phyloP scores from a whole-genome alignment of 441 rosid species.

The Populus tomentosa region DNA sequence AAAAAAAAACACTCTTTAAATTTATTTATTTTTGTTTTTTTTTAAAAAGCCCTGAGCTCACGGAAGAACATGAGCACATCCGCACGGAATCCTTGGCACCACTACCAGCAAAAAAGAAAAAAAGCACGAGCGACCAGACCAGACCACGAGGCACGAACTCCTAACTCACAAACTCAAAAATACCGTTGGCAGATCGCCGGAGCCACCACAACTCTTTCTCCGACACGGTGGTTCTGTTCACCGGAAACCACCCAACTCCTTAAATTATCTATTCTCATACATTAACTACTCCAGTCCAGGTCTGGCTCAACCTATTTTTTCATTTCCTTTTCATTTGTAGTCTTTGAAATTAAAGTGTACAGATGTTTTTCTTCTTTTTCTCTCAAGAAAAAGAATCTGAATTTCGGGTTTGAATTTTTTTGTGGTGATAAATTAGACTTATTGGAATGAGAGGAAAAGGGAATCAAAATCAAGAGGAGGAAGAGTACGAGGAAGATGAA shows the following conservation, averaged over 20 bases:
- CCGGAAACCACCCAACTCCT: neutral
- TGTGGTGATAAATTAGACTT: neutral
- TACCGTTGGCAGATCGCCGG: neutral
- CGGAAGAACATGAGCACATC: constrained; percentile 20
- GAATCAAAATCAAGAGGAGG: constrained; percentile 68
- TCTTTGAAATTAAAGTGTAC: neutral
- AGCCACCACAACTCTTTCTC: neutral
- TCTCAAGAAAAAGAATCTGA: neutral
- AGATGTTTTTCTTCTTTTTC: neutral
- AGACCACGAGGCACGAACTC: neutral
- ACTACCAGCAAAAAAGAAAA: neutral
- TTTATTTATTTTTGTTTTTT: neutral
- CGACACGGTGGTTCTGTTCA: neutral
- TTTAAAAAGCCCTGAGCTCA: constrained; percentile 21
- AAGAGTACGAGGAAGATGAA: constrained; percentile 80
- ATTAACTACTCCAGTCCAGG: neutral
- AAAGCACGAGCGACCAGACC: neutral
- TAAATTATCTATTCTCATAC: neutral
- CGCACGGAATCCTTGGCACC: constrained; percentile 19
- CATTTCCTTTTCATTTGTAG: neutral
- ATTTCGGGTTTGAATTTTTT: neutral
- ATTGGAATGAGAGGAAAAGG: constrained; percentile 77
- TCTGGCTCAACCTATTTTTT: neutral
- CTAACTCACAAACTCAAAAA: neutral
- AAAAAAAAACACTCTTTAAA: neutral